Conservation (phyloP, 148 eudicot species). For the Gaultheria prostrata region DNA sequence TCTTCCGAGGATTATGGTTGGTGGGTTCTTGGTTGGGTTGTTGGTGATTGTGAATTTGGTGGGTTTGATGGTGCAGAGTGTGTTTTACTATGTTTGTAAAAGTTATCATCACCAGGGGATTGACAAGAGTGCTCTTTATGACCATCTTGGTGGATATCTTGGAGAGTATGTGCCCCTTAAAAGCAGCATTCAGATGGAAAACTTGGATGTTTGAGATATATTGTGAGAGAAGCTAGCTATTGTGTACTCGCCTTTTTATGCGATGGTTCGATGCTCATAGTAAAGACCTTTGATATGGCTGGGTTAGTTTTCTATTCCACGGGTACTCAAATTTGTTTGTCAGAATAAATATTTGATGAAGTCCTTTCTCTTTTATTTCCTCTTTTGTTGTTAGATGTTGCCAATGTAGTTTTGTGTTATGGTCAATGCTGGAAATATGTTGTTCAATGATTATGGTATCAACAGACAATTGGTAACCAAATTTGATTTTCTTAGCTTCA, state of each 20-base stretch:
- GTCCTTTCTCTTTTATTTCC: not conserved
- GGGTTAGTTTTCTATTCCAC: slow-evolving; percentile 14
- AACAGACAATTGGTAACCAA: not conserved
- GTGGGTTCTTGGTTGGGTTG: slow-evolving; percentile 89
- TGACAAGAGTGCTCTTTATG: slow-evolving; percentile 75
- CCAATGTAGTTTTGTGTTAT: not conserved
- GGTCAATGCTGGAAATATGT: not conserved
- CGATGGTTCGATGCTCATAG: not conserved
- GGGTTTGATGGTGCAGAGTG: slow-evolving; percentile 86
- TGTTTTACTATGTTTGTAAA: slow-evolving; percentile 96
- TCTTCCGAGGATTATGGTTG: slow-evolving; percentile 56
- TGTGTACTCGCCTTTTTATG: not conserved
- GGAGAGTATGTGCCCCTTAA: slow-evolving; percentile 98
- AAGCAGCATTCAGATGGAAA: slow-evolving; percentile 92
- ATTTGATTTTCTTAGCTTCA: slow-evolving; percentile 7
- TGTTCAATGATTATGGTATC: slow-evolving; percentile 3
- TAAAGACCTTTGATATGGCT: not conserved
- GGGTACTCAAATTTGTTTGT: slow-evolving; percentile 12
- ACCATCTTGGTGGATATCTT: slow-evolving; percentile 94
- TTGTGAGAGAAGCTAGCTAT: not conserved
- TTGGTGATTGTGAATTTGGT: slow-evolving; percentile 84
- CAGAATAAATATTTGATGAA: not conserved
- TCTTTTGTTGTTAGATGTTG: slow-evolving; percentile 5
- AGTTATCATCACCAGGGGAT: slow-evolving; percentile 85
- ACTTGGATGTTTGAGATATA: slow-evolving; percentile 40